A percentile compares a stretch with the other conserved stretches of the same genome.
Conservation (phyloP, 108 stramenopile species). For the Cyclotella atomus region DNA sequence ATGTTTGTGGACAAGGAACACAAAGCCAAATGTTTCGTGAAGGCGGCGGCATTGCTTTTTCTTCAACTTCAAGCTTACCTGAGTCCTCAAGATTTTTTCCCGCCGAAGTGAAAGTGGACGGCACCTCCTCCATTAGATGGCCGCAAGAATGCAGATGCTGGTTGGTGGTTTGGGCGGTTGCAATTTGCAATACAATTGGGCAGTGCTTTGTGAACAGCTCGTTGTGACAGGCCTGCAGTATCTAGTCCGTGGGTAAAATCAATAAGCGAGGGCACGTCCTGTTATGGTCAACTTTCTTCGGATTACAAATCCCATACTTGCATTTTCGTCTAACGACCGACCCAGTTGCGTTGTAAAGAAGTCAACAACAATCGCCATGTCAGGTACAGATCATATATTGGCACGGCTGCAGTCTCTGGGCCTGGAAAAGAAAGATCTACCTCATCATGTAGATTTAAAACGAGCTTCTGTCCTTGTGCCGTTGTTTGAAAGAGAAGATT, state of each 20-base stretch:
- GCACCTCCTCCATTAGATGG: no score
- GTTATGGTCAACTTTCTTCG: neutral
- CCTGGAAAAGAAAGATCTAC: constrained; percentile 28
- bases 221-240: no score
- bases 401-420: constrained; percentile 19
- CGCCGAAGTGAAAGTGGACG: no score
- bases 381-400: neutral
- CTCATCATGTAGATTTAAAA: constrained; percentile 21
- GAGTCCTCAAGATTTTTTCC: no score
- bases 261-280: neutral
- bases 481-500: constrained; percentile 30
- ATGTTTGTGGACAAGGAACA: neutral
- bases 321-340: neutral
- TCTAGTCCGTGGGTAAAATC: no score
- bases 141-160: no score
- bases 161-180: no score
- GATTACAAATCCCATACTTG: neutral
- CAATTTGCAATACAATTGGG: no score
- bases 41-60: neutral
- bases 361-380: neutral
- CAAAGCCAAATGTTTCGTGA: neutral
- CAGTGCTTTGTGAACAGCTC: no score
- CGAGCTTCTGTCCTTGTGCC: constrained; percentile 52
- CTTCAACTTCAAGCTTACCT: no score
- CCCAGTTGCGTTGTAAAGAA: neutral